Evolutionary conservation across 1,284 basidiomycete species (phyloP).

Genomic region (Fomitopsis palustris): DNA sequence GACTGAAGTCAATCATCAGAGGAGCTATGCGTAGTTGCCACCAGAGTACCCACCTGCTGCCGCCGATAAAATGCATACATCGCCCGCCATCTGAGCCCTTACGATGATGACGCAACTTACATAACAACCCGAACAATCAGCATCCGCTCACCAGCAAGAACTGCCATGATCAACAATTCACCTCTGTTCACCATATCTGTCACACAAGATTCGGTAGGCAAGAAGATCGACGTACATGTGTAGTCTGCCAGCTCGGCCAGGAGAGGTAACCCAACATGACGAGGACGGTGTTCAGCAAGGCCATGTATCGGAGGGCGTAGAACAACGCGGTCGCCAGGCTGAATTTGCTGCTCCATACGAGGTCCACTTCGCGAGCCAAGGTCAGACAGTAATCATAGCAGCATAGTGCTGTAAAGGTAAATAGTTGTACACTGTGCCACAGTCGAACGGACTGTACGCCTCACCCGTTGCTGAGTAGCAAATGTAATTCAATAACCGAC

Average conservation of each 20-base stretch:
- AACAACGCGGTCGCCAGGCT: constrained; percentile 5
- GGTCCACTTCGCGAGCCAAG: constrained; percentile 7
- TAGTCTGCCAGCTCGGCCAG: neutral
- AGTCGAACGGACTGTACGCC: neutral
- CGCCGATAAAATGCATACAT: neutral
- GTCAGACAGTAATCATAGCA: constrained; percentile 14
- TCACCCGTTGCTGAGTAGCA: neutral
- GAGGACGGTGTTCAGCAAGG: constrained; percentile 8
- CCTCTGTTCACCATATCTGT: neutral
- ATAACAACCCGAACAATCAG: neutral
- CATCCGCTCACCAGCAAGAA: neutral
- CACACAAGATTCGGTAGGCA: neutral
- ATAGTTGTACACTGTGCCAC: neutral
- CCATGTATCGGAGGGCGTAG: constrained; percentile 11
- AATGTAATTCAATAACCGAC: neutral
- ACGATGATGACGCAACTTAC: neutral
- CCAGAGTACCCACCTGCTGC: neutral
- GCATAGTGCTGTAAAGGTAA: constrained; percentile 7
- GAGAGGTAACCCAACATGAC: constrained; percentile 1
- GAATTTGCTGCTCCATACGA: constrained; percentile 9
- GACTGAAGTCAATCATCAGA: neutral
- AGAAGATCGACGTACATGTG: neutral
- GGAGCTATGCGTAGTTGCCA: neutral
- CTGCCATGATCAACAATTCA: neutral
- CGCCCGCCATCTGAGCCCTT: neutral